phyloP scores from a whole-genome alignment of 2,329 filamentous ascomycete genomes.

The Ophiocordyceps sinensis region DNA sequence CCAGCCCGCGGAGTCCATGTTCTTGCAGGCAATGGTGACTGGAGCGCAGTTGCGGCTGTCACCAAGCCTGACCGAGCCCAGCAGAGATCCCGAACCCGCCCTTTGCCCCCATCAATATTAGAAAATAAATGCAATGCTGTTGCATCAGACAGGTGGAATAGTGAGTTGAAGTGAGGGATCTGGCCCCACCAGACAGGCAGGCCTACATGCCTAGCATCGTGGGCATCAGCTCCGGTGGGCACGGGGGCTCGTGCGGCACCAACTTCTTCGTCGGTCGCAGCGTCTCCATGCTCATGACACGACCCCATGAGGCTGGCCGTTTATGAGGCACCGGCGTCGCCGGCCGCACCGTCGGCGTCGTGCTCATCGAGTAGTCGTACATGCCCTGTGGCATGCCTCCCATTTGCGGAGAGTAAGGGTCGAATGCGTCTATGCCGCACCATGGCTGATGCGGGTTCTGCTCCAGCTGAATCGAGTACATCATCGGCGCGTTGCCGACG shows the following conservation, averaged over 20 bases:
- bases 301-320: conserved; percentile 23
- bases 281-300: conserved; percentile 22
- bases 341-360: conserved; percentile 15
- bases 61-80: no score
- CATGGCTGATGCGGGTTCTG: conserved; percentile 14
- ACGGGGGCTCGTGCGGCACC: conserved; percentile 14
- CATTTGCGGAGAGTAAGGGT: conserved; percentile 6
- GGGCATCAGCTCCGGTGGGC: conserved; percentile 9
- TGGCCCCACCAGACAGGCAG: background rate
- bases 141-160: background rate
- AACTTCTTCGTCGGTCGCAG: conserved; percentile 21
- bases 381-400: conserved; percentile 4
- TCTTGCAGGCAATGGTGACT: no score
- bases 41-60: no score
- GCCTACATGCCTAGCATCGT: conserved; percentile 11
- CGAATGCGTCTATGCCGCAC: conserved; percentile 6
- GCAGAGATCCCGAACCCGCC: no score
- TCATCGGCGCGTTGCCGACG: conserved; percentile 14
- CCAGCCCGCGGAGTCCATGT: no score
- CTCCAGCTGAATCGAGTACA: conserved; percentile 16
- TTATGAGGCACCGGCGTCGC: conserved; percentile 24
- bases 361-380: conserved; percentile 13
- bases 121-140: background rate
- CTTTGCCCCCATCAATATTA: no score
- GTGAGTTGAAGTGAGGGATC: background rate